These are phyloP conservation scores for Paecilomyces dactylethromorphus DNA, from an alignment of 2,329 filamentous ascomycete genomes.

Conservation along the genomic window DNA sequence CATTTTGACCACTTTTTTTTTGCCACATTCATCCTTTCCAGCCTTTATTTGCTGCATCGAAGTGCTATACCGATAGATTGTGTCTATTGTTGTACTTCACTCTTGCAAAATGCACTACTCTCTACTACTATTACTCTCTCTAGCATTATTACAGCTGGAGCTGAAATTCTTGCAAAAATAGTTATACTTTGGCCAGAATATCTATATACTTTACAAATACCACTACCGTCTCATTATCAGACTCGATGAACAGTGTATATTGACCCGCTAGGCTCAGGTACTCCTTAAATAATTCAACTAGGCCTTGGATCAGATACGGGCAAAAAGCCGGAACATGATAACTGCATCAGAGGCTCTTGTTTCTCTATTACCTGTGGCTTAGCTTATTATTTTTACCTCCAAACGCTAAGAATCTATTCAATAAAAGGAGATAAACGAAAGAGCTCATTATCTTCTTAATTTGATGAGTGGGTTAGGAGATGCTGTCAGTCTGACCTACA, in stretches of 20 bases:
- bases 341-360: too few relatives aligned
- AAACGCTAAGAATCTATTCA: too few relatives aligned
- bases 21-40: neutral
- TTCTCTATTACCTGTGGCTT: too few relatives aligned
- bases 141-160: neutral
- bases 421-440: too few relatives aligned
- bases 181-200: neutral
- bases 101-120: neutral
- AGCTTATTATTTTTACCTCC: too few relatives aligned
- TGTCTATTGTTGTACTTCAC: neutral
- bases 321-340: too few relatives aligned
- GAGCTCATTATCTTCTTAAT: too few relatives aligned
- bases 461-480: too few relatives aligned
- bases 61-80: neutral
- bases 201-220: conserved; percentile 6
- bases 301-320: too few relatives aligned
- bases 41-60: neutral
- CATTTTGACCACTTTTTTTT: neutral
- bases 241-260: neutral
- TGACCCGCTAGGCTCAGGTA: neutral
- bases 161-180: neutral
- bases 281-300: too few relatives aligned
- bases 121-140: neutral
- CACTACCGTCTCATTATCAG: neutral
- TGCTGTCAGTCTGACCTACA: too few relatives aligned